phyloP scores from a whole-genome alignment of 75 land plant genomes.

The Pinus albicaulis region DNA sequence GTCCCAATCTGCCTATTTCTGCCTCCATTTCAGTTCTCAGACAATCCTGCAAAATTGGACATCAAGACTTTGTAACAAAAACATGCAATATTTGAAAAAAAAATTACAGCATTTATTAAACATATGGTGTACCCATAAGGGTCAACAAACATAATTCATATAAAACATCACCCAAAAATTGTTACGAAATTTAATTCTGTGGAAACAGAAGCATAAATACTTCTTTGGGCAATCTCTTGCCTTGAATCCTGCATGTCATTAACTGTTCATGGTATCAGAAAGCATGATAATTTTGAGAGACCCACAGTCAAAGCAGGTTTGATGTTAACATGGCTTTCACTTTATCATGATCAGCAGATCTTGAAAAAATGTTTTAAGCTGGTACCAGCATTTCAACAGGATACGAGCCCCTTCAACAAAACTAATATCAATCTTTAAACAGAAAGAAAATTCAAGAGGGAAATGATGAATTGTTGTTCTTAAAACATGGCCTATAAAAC shows the following conservation, averaged over 20 bases:
- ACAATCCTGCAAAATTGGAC: slow-evolving; percentile 56
- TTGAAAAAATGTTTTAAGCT: background rate
- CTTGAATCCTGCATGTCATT: background rate
- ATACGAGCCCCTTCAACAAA: background rate
- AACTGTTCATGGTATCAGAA: slow-evolving; percentile 4
- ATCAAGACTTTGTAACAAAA: background rate
- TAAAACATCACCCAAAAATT: background rate
- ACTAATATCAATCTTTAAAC: background rate
- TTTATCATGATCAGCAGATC: background rate
- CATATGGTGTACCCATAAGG: background rate
- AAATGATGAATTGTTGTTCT: too few relatives aligned
- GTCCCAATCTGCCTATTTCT: slow-evolving; percentile 61
- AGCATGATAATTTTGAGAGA: background rate
- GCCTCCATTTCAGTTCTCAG: slow-evolving; percentile 66
- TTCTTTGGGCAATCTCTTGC: background rate
- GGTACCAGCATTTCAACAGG: background rate
- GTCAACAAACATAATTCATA: background rate
- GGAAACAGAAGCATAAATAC: background rate
- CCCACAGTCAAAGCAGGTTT: background rate
- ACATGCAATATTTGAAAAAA: background rate
- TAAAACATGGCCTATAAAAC: too few relatives aligned
- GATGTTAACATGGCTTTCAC: background rate
- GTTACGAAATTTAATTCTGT: background rate
- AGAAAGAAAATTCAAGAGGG: too few relatives aligned
- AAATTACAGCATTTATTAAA: background rate